phyloP scores from a whole-genome alignment of 345 rosid species.

The Acer campestre region DNA sequence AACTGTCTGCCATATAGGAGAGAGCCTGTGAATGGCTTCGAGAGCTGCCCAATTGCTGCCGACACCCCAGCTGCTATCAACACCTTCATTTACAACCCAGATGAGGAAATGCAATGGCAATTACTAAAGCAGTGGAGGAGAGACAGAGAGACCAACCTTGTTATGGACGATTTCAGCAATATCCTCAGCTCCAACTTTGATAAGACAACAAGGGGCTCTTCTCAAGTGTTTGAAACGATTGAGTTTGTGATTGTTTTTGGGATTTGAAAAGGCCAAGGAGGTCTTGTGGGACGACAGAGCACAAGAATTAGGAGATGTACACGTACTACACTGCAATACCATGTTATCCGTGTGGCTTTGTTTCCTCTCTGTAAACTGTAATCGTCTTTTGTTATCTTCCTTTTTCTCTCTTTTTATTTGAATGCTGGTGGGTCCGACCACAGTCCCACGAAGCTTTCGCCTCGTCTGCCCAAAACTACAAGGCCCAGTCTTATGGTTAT shows the following conservation, averaged over 20 bases:
- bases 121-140: too few species aligned
- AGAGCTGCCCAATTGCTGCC: constrained; percentile 81
- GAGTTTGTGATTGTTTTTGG: constrained; percentile 15
- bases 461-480: background rate
- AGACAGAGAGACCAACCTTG: constrained; percentile 43
- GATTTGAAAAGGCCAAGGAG: constrained; percentile 9
- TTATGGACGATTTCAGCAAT: constrained; percentile 63
- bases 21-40: constrained; percentile 71
- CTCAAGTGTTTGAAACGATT: constrained; percentile 19
- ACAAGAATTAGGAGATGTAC: background rate
- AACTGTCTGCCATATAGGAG: constrained; percentile 61
- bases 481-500: too few species aligned
- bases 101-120: background rate
- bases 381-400: too few species aligned
- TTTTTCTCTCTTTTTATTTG: background rate
- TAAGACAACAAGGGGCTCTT: constrained; percentile 30
- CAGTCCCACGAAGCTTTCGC: background rate
- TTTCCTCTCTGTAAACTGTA: too few species aligned
- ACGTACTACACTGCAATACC: constrained; percentile 9
- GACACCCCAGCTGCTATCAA: constrained; percentile 74
- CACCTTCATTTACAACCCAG: constrained; percentile 42
- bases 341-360: background rate
- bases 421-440: background rate
- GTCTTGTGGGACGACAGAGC: constrained; percentile 8
- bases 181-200: constrained; percentile 55